Base-by-base conservation (phyloP, 2,329 filamentous ascomycete genomes). In the Sporothrix dimorphospora region DNA sequence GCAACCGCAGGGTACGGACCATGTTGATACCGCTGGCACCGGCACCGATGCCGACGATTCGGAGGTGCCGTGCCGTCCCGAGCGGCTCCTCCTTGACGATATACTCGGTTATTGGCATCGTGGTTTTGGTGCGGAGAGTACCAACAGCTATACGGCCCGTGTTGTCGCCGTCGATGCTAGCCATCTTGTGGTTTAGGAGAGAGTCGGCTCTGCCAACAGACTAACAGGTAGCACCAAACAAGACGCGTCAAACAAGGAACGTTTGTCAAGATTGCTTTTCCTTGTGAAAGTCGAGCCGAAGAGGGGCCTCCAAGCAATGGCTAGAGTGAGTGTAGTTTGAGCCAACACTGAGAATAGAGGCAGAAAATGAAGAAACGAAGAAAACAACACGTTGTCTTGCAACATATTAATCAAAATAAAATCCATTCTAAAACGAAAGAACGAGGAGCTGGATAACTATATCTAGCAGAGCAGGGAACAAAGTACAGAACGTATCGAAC, bases 21-120 rank as follows among this genome's bases (percentile, higher is more conserved):
- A 85, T 79, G 73, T 84, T 84, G 75, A 75, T 69, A n/a, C 74
- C 74, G 57, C 72, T 73, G 19, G 72, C 72, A 9, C 83, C 83
- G 34, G 83, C 83, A 0, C 83, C 83, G 75, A 85, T 82, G 53
- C 80, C 81, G 72, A 85, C 79, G 74, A 85, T 81, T 51, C 81
- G 82, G 72, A 85, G 77, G 75, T 80, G 81, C 71, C 80, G 81
- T 38, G 79, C 12, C 16, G 74, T 69, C 21, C 76, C 76, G 12
- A 77, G 66, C 5, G 76, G 76, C 57, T 30, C 38, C n/a, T 76
- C 75, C 1, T 27, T 63, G 19, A 76, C 71, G 7, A 40, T 47
- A 21, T 76, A 76, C 21, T 38, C 49, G 40, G 69, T 19, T 34
- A 3, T 4, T 8, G 27, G 24, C 68, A 70, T 70, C 19, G 27